Evolutionary conservation across 352 stramenopile genomes (phyloP), one percentile per base, ranked within the genome.

Genomic region (Phytophthora brassicae): DNA sequence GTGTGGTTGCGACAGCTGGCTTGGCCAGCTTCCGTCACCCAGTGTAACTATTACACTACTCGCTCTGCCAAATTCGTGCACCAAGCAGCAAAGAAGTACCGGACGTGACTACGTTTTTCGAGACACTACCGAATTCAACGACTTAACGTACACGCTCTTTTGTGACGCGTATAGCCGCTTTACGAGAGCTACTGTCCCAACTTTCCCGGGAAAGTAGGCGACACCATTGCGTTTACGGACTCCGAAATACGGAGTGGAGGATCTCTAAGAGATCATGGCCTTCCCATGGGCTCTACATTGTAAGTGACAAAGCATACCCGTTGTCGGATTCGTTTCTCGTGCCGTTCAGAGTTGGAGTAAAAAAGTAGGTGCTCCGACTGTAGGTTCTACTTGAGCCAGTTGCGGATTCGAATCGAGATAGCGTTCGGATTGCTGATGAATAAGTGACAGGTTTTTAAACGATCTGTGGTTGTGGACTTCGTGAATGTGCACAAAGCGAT

Each of bases 331-430:
- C 55, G 23, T 17, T 56, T 31, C 24, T 62, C 0, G 55, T 56
- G 2, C 55, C 44, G 0, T 35, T 43, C 33, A 60, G 46, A 60
- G 29, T 9, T 36, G 29, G 43, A 62, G 43, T 62, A 0, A 62
- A 62, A 12, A 26, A 4, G 6, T 42, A 41, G 36, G 16, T 23
- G 36, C n/a, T n/a, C n/a, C n/a, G n/a, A n/a, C n/a, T n/a, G n/a
- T n/a, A n/a, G n/a, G n/a, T n/a, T 45, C 20, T 35, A 55, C 36
- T 23, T 55, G 14, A 44, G 29, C 31, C 71, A 81, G 22, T 35
- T 80, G 7, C 43, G 75, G 0, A 84, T 84, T 41, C 46, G 66
- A 8, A 70, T 84, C 44, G 68, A 84, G 28, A 80, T 84, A 68
- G 59, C 67, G 14, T 79, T 78, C 46, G 64, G 56, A 11, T 13